Evolutionary conservation across 495 filamentous ascomycete species (phyloP), one percentile per base, ranked within the genome.

Genomic region (Lasiosphaeris hirsuta): DNA sequence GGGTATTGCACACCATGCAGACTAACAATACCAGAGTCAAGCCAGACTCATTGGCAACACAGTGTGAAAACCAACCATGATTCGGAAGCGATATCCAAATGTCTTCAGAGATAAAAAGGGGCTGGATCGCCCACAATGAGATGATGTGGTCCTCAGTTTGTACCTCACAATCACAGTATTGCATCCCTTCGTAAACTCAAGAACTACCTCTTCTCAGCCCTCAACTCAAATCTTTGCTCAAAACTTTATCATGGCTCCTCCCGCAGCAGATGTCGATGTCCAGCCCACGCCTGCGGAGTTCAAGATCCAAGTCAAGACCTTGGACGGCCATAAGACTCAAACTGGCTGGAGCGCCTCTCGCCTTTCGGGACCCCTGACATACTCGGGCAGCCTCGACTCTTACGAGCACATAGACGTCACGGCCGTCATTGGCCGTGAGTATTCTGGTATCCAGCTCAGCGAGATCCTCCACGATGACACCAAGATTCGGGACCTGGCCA

Each of bases 341-440:
- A 30, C 23, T 30, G 23, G 85, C 38, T n/a, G n/a, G n/a, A 86
- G 82, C 52, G 89, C 90, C 63, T 92, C 89, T 61, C 80, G 90
- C 18, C 92, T 90, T 7, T 88, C 87, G 63, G 87, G 86, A 9
- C 86, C 89, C 15, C 72, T 92, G 44, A 89, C 89, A 71, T 93
- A 93, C 74, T 92, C 72, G 1, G 84, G 83, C 18, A 70, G 70
- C 1, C 70, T 88, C 0, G 81, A 89, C 40, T 60, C 73, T 1
- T 86, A 80, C 58, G 74, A 87, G 48, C 78, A 76, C 2, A 84
- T 86, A 50, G 86, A 89, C 45, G 73, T 85, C 0, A 90, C 87
- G 1, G 80, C 84, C 2, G 72, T 85, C 19, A 87, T 90, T 64
- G 87, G 87, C 13, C 75, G 78, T 1, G 87, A 90, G 67, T 90